Conservation (phyloP, 1,139 yeast genomes). For the Candida frijolesensis region DNA sequence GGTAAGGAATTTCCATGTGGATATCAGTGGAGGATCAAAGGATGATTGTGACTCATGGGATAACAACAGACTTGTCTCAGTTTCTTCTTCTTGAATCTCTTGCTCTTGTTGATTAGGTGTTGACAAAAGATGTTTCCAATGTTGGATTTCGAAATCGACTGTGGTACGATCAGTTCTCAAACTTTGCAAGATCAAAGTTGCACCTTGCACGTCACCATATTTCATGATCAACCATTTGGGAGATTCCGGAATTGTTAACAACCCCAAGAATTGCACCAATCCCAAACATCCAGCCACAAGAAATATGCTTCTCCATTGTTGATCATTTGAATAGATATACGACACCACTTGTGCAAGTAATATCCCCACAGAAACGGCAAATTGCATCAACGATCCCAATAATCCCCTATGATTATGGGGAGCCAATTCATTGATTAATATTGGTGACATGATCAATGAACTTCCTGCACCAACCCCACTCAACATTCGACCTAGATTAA, state of each 20-base stretch:
- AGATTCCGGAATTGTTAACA: conserved; percentile 38
- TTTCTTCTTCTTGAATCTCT: conserved; percentile 5
- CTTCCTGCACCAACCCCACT: conserved; percentile 44
- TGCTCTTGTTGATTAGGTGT: conserved; percentile 1
- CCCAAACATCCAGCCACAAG: conserved; percentile 28
- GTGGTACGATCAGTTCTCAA: conserved; percentile 34
- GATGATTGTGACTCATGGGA: conserved; percentile 24
- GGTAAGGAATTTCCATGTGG: conserved; percentile 27
- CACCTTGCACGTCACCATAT: conserved; percentile 29
- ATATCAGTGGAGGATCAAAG: conserved; percentile 29
- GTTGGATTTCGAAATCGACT: conserved; percentile 37
- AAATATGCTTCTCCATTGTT: conserved; percentile 39
- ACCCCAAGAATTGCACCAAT: conserved; percentile 29
- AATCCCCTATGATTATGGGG: conserved; percentile 43
- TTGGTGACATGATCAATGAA: conserved; percentile 40
- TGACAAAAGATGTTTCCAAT: conserved; percentile 32
- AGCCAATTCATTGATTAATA: conserved; percentile 39
- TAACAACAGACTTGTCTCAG: conserved; percentile 9
- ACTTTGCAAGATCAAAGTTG: conserved; percentile 28
- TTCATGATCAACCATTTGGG: conserved; percentile 44
- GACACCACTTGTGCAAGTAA: conserved; percentile 36
- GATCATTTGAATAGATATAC: conserved; percentile 33
- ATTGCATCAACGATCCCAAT: conserved; percentile 39
- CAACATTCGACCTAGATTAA: conserved; percentile 33
- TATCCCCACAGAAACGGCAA: conserved; percentile 40